Percentiles rank a stretch among this genome's conserved stretches.
These are phyloP conservation scores for Daldinia sp. DNA, from an alignment of 2,329 filamentous ascomycete species.

Conservation along the genomic window DNA sequence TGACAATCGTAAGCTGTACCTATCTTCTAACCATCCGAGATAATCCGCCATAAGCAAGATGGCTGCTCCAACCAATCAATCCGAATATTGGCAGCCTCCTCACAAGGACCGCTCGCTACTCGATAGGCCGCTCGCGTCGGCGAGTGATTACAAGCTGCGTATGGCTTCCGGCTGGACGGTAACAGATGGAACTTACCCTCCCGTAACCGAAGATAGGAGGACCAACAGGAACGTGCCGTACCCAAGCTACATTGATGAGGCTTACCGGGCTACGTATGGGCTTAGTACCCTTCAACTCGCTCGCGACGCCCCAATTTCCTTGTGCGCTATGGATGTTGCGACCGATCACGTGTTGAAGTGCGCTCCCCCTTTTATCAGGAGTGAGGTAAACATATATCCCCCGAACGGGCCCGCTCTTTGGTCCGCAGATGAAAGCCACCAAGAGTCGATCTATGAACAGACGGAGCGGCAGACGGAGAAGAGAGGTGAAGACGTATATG, in stretches of 20 bases:
- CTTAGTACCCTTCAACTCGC: conserved; percentile 47
- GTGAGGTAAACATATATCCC: conserved; percentile 24
- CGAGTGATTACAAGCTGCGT: conserved; percentile 39
- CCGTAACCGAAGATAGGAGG: conserved; percentile 40
- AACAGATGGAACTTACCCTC: conserved; percentile 44
- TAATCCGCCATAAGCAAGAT: neutral
- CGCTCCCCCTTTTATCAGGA: conserved; percentile 29
- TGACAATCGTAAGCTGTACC: neutral
- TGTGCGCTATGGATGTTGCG: conserved; percentile 43
- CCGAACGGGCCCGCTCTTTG: conserved; percentile 48
- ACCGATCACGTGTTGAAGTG: conserved; percentile 43
- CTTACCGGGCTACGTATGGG: conserved; percentile 38
- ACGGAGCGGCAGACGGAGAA: conserved; percentile 22
- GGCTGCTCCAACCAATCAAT: neutral
- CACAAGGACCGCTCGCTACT: neutral
- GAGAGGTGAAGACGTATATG: conserved; percentile 15
- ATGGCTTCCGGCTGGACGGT: conserved; percentile 46
- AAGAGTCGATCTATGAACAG: conserved; percentile 32
- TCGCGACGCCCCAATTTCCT: conserved; percentile 40
- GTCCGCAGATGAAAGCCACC: conserved; percentile 23
- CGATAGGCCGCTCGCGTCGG: conserved; percentile 2
- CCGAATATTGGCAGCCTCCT: neutral
- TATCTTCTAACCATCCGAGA: neutral
- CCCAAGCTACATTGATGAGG: conserved; percentile 33
- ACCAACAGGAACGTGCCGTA: conserved; percentile 44